phyloP scores from a whole-genome alignment of 106 monocot species.

The Ottelia alismoides region DNA sequence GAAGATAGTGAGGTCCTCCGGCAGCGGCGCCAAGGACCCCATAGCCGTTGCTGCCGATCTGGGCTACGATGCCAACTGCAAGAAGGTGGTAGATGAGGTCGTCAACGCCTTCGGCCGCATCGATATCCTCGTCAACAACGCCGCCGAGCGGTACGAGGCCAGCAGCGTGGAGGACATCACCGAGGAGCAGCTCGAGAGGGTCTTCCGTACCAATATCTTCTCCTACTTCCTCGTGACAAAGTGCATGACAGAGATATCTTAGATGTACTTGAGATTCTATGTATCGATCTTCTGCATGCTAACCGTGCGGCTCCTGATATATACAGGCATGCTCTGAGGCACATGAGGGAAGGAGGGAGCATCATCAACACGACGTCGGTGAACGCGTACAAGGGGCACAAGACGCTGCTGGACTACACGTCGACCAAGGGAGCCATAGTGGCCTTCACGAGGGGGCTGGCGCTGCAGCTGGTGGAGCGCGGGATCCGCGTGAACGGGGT shows the following conservation, averaged over 20 bases:
- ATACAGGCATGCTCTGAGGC: slow-evolving; percentile 32
- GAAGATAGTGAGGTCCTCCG: slow-evolving; percentile 12
- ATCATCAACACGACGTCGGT: slow-evolving; percentile 67
- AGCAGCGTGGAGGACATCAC: slow-evolving; percentile 19
- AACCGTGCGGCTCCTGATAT: too few relatives aligned
- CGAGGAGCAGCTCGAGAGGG: slow-evolving; percentile 43
- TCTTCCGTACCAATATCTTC: slow-evolving; percentile 70
- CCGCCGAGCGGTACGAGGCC: slow-evolving; percentile 46
- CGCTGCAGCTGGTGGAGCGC: slow-evolving; percentile 33
- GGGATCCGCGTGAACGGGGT: slow-evolving; percentile 76
- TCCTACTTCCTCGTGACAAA: slow-evolving; percentile 50
- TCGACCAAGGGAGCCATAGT: slow-evolving; percentile 74
- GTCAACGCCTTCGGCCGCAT: slow-evolving; percentile 29
- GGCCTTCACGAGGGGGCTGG: slow-evolving; percentile 50
- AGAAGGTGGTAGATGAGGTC: slow-evolving; percentile 30
- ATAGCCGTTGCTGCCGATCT: slow-evolving; percentile 48
- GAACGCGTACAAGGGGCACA: slow-evolving; percentile 55
- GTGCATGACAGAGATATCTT: slow-evolving; percentile 2
- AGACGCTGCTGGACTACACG: slow-evolving; percentile 50
- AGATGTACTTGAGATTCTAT: background rate
- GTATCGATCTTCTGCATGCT: background rate
- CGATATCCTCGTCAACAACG: slow-evolving; percentile 70
- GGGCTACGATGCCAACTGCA: slow-evolving; percentile 53
- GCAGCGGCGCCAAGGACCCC: slow-evolving; percentile 25
- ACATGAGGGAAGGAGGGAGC: slow-evolving; percentile 36